phyloP scores from a whole-genome alignment of 177 flowering plant species.

The Vitis hybrid region DNA sequence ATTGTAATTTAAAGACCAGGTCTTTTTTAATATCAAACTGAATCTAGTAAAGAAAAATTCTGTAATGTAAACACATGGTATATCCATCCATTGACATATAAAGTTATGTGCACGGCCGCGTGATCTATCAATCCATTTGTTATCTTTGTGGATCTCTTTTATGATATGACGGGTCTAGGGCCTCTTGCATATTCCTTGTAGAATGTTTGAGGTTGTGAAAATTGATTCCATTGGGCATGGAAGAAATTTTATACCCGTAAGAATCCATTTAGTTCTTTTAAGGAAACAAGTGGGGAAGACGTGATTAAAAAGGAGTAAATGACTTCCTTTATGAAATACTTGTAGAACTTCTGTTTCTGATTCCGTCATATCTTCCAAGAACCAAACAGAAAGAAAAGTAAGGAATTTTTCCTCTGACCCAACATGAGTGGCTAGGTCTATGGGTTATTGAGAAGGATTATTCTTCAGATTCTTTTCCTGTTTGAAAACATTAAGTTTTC shows the following conservation, averaged over 20 bases:
- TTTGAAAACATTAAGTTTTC: not conserved
- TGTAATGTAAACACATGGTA: too few species aligned
- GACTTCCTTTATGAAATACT: too few species aligned
- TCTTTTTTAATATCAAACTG: not conserved
- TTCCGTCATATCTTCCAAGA: too few species aligned
- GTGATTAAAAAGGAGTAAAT: too few species aligned
- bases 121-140: not conserved
- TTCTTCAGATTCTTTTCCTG: constrained; percentile 7
- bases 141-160: not conserved
- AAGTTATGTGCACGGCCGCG: not conserved
- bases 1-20: not conserved
- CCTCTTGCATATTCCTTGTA: not conserved
- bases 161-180: not conserved
- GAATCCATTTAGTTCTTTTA: too few species aligned
- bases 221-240: not conserved
- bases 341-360: too few species aligned
- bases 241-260: not conserved
- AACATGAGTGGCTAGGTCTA: not conserved
- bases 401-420: not conserved
- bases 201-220: not conserved
- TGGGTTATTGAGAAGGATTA: not conserved
- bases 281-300: too few species aligned
- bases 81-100: not conserved
- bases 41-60: not conserved
- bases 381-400: too few species aligned